Evolutionary conservation across 345 rosid genomes (phyloP).

Genomic region (Gossypium thurberi): DNA sequence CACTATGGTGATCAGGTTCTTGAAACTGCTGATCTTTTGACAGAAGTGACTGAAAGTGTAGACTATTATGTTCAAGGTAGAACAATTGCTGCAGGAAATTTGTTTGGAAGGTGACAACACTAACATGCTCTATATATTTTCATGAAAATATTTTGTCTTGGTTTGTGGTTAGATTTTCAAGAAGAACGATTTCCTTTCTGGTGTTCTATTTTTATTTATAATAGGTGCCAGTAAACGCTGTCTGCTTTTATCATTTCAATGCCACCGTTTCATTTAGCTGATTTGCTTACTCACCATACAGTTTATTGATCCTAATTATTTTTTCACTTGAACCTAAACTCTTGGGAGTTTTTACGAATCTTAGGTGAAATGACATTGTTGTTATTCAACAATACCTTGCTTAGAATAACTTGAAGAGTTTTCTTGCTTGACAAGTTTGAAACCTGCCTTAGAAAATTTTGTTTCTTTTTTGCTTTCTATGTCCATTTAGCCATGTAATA

Average conservation of each 20-base stretch:
- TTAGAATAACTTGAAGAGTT: background rate
- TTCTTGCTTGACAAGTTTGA: background rate
- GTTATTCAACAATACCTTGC: background rate
- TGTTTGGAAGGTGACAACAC: conserved; percentile 76
- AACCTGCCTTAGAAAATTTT: background rate
- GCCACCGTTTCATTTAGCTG: background rate
- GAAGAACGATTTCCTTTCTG: background rate
- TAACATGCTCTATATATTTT: conserved; percentile 12
- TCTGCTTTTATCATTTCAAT: conserved; percentile 1
- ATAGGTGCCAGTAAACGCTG: background rate
- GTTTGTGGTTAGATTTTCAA: conserved; percentile 9
- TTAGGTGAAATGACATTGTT: background rate
- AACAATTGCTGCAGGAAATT: conserved; percentile 91
- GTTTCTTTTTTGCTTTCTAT: background rate
- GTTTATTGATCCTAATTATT: background rate
- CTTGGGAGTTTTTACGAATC: background rate
- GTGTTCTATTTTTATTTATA: background rate
- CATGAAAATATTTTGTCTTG: background rate
- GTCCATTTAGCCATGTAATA: background rate
- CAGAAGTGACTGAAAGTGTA: conserved; percentile 98
- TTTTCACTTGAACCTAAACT: background rate
- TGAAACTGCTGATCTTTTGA: conserved; percentile 93
- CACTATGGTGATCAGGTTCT: conserved; percentile 49
- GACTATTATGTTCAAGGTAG: conserved; percentile 97
- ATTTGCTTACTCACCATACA: background rate